phyloP scores from a whole-genome alignment of 2,329 filamentous ascomycete genomes.

The Talaromyces rugulosus region DNA sequence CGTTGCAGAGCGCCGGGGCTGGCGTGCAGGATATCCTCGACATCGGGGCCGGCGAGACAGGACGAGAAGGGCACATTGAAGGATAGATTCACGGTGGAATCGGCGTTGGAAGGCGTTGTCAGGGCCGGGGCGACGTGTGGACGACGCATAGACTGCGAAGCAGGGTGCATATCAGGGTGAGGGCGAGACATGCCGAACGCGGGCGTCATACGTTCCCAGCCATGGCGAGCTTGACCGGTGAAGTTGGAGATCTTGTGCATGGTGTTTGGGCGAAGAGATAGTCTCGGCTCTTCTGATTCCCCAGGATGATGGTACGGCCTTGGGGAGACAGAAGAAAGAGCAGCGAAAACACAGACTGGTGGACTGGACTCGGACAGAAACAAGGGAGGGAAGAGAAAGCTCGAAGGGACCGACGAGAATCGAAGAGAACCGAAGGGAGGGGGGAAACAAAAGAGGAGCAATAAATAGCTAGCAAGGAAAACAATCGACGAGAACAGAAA shows the following conservation, averaged over 20 bases:
- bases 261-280: constrained; percentile 25
- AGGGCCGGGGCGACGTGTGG: constrained; percentile 48
- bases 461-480: constrained; percentile 19
- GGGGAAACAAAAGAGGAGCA: constrained; percentile 8
- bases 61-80: constrained; percentile 98
- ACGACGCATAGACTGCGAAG: constrained; percentile 53
- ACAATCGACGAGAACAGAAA: constrained; percentile 22
- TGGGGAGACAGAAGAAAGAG: constrained; percentile 24
- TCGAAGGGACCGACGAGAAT: constrained; percentile 22
- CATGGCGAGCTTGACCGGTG: constrained; percentile 62
- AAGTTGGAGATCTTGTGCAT: constrained; percentile 69
- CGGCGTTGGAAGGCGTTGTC: constrained; percentile 66
- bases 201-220: constrained; percentile 64
- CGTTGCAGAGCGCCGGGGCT: constrained; percentile 80
- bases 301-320: constrained; percentile 24
- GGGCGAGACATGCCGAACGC: constrained; percentile 61
- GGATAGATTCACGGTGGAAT: constrained; percentile 80
- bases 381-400: constrained; percentile 15
- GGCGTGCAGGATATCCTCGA: constrained; percentile 90
- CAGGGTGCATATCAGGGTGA: constrained; percentile 50
- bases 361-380: not conserved
- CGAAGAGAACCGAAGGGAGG: constrained; percentile 12
- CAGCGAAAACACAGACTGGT: not conserved
- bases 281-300: constrained; percentile 25
- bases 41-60: constrained; percentile 85